phyloP scores from a whole-genome alignment of 1,284 basidiomycete species.

The Sutorius eximius region DNA sequence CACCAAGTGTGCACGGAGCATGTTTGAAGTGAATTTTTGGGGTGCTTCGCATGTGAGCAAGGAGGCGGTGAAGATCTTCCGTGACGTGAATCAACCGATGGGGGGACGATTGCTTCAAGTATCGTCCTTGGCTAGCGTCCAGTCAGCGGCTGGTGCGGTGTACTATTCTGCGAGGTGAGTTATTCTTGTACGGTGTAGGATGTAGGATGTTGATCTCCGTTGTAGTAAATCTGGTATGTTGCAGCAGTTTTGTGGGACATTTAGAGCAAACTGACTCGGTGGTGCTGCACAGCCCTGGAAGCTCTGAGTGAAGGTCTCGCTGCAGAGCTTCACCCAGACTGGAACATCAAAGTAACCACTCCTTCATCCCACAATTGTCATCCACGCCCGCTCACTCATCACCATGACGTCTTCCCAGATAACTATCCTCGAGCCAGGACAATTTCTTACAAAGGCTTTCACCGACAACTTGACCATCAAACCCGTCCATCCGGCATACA shows the following conservation, averaged over 20 bases:
- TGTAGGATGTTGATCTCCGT: background rate
- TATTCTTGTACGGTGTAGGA: background rate
- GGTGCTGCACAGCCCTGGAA: constrained; percentile 20
- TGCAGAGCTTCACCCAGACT: constrained; percentile 19
- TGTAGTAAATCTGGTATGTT: constrained; percentile 24
- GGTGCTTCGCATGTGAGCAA: constrained; percentile 32
- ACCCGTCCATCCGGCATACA: constrained; percentile 23
- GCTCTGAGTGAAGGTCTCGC: constrained; percentile 18
- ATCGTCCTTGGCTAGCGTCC: constrained; percentile 19
- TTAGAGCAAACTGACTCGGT: background rate
- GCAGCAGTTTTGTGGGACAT: background rate
- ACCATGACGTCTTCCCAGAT: constrained; percentile 9
- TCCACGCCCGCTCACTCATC: background rate
- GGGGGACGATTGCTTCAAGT: constrained; percentile 28
- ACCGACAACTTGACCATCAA: background rate
- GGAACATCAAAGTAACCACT: constrained; percentile 25
- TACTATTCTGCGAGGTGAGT: constrained; percentile 26
- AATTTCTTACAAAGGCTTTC: constrained; percentile 17
- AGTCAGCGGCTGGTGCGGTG: background rate
- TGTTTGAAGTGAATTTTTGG: constrained; percentile 41
- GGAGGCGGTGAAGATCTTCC: constrained; percentile 26
- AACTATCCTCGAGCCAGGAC: constrained; percentile 24
- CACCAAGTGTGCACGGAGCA: constrained; percentile 24
- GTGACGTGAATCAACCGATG: constrained; percentile 26
- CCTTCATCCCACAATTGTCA: constrained; percentile 1